Conservation (phyloP, 345 rosid genomes). For the Hibiscus tridactylites region DNA sequence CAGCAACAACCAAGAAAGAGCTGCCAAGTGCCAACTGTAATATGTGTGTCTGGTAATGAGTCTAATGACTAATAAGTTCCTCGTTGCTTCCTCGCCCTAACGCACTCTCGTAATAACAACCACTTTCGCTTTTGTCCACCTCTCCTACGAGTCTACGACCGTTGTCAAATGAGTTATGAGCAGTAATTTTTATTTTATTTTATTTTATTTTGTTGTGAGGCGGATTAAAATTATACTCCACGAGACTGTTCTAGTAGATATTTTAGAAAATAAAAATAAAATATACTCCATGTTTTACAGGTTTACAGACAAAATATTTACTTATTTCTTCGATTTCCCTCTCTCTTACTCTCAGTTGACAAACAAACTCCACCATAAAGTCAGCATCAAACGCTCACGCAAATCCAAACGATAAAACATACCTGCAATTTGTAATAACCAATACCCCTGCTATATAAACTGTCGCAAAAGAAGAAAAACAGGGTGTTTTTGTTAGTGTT, state of each 20-base stretch:
- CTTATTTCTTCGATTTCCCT: neutral
- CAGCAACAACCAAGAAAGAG: neutral
- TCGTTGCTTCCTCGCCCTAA: conserved; percentile 9
- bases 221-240: neutral
- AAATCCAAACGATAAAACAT: neutral
- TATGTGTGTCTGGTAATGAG: conserved; percentile 24
- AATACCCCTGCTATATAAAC: neutral
- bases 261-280: too few species aligned
- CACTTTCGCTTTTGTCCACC: neutral
- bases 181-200: neutral
- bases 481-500: neutral
- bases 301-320: neutral
- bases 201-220: neutral
- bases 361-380: conserved; percentile 3
- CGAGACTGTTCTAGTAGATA: neutral
- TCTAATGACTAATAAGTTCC: neutral
- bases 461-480: neutral
- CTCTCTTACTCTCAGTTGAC: neutral
- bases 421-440: neutral
- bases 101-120: neutral
- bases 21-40: conserved; percentile 37
- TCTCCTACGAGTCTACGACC: neutral
- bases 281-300: conserved; percentile 13
- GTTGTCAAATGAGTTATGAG: neutral
- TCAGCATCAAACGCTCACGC: conserved; percentile 4